Percentiles rank a stretch among this genome's conserved stretches.
These are phyloP conservation scores for Serendipita sp. DNA, from an alignment of 768 basidiomycete genomes.

Conservation along the genomic window DNA sequence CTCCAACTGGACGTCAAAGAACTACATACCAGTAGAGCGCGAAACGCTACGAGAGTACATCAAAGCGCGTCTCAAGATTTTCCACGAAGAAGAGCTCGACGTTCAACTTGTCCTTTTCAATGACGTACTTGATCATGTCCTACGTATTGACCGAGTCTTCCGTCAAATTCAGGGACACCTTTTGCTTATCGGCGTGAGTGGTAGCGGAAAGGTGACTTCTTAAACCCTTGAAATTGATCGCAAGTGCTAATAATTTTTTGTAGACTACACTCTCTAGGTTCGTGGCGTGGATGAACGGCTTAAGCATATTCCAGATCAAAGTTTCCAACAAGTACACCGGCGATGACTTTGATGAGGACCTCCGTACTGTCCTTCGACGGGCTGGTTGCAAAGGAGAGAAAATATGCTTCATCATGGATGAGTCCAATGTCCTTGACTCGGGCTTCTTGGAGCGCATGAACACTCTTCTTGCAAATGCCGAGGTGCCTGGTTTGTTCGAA, in stretches of 20 bases:
- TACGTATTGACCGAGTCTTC: constrained; percentile 97
- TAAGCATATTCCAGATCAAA: constrained; percentile 99
- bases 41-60: constrained; percentile 89
- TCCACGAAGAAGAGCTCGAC: constrained; percentile 97
- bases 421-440: constrained; percentile 96
- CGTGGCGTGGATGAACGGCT: constrained; percentile 99
- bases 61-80: constrained; percentile 90
- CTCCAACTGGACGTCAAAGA: constrained; percentile 97
- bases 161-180: constrained; percentile 95
- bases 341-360: constrained; percentile 96
- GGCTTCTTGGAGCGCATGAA: constrained; percentile 99
- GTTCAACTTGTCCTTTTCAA: constrained; percentile 97
- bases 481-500: constrained; percentile 99
- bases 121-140: constrained; percentile 93
- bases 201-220: constrained; percentile 76
- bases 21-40: constrained; percentile 90
- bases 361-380: constrained; percentile 85
- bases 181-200: constrained; percentile 92
- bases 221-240: not conserved
- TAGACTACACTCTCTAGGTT: constrained; percentile 96
- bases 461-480: constrained; percentile 95
- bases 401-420: constrained; percentile 99
- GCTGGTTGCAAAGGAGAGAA: constrained; percentile 98
- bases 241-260: constrained; percentile 8
- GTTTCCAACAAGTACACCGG: constrained; percentile 98